phyloP scores from a whole-genome alignment of 140 eudicot genomes.

The Anethum foeniculum region DNA sequence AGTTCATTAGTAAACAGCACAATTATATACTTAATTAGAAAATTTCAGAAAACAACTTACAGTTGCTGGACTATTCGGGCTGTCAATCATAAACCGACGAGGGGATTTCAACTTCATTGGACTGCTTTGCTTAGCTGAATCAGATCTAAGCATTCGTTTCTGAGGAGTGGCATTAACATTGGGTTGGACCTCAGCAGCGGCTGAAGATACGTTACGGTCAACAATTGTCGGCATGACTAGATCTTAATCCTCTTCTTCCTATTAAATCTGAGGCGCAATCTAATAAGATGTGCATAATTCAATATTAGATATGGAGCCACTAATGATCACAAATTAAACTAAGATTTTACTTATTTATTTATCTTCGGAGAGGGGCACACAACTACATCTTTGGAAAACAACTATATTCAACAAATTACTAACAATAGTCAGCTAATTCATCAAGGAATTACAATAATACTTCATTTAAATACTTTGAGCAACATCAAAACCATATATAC shows the following conservation, averaged over 20 bases:
- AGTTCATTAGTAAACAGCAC: neutral
- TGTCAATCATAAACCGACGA: slow-evolving; percentile 37
- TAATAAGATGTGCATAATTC: neutral
- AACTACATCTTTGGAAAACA: neutral
- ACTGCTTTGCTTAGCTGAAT: slow-evolving; percentile 10
- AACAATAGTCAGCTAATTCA: neutral
- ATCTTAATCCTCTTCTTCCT: neutral
- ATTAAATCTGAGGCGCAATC: neutral
- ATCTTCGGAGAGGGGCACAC: neutral
- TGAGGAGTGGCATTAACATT: slow-evolving; percentile 3
- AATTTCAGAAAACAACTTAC: slow-evolving; percentile 24
- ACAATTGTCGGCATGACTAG: slow-evolving; percentile 7
- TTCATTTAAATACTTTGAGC: neutral
- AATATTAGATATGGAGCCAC: neutral
- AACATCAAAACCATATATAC: too few relatives aligned
- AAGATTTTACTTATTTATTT: neutral
- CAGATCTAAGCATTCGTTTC: slow-evolving; percentile 20
- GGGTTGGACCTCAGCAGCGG: neutral
- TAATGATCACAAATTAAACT: neutral
- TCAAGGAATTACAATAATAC: neutral
- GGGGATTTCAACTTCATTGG: slow-evolving; percentile 61
- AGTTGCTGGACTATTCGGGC: slow-evolving; percentile 40
- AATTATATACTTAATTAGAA: neutral
- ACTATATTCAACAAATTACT: neutral
- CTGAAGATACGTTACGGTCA: neutral